Conservation (phyloP, 2,329 filamentous ascomycete genomes). For the Fusarium sp. region DNA sequence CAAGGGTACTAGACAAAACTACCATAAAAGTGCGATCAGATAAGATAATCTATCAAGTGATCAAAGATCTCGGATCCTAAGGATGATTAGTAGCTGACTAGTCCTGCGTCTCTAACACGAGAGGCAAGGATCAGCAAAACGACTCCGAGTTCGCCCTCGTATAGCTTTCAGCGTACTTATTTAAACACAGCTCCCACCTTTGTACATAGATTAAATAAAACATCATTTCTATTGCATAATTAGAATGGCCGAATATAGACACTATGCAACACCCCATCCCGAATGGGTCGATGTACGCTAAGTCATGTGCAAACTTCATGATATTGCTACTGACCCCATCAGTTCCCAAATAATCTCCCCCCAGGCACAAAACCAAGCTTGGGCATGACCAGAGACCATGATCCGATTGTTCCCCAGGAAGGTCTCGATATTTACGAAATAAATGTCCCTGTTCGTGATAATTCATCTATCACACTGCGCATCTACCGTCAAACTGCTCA, state of each 20-base stretch:
- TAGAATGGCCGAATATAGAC: constrained; percentile 24
- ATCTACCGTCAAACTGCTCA: constrained; percentile 29
- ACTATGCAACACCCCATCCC: constrained; percentile 11
- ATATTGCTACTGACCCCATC: not conserved
- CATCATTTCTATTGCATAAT: not conserved
- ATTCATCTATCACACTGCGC: constrained; percentile 26
- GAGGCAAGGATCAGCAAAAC: not conserved
- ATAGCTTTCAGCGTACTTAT: not conserved
- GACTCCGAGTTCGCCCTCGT: not conserved
- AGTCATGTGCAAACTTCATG: not conserved
- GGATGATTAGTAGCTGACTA: not conserved
- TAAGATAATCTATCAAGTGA: constrained; percentile 26
- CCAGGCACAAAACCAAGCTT: constrained; percentile 8
- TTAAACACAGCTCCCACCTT: not conserved
- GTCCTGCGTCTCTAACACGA: not conserved
- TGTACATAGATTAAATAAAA: not conserved
- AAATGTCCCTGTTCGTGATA: constrained; percentile 33
- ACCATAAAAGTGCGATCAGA: constrained; percentile 10
- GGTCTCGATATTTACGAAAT: constrained; percentile 39
- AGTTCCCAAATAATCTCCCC: constrained; percentile 42
- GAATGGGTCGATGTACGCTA: constrained; percentile 18
- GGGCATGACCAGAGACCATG: constrained; percentile 30
- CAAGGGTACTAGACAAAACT: not conserved
- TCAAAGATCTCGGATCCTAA: not conserved
- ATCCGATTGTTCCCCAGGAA: constrained; percentile 34